Base-by-base conservation (phyloP, 768 basidiomycete genomes). In the Cantharellus cinnabarinus region DNA sequence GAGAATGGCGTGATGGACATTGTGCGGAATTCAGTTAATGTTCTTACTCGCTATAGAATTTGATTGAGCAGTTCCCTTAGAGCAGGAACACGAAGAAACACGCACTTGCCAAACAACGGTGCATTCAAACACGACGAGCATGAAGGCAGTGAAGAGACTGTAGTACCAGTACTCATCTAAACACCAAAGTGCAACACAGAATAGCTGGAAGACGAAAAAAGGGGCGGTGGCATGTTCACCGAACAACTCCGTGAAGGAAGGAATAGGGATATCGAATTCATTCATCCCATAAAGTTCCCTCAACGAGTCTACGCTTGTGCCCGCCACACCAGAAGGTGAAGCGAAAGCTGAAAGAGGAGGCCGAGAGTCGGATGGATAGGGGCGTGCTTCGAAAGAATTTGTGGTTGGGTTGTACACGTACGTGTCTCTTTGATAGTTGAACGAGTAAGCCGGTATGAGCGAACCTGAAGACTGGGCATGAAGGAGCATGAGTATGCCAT, bases 141-240 rank as follows among this genome's bases (percentile, higher is more conserved):
- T 99, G 78, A 99, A 97, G 35, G 93, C 75, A 2, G 95, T 98
- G 73, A 99, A 99, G 44, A 99, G 70, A 59, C 86, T 71, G 75
- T 97, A 99, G 69, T 95, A 97, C 93, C 91, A 97, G 69, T 98
- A 99, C 68, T 98, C 95, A 66, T 99, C 95, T 65, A 99, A 71
- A 68, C 86, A 89, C 95, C 95, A 99, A 5, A 99, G 74, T 0
- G 88, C 90, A 1, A 97, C 95, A 63, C 95, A 98, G 71, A 99
- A 98, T 15, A 98, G 72, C 71, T 99, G 95, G 71, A 99, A 99
- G 37, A 99, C 95, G 70, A 99, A 99, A 78, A 99, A 99, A 0
- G 95, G 95, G 0, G 95, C 95, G 3, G 91, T 93, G 1, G 94
- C 91, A 67, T 99, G 95, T 73, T 99, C 95, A 34, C 74, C 76